phyloP scores from a whole-genome alignment of 2,329 filamentous ascomycete genomes.

The Cladosporium sp. region DNA sequence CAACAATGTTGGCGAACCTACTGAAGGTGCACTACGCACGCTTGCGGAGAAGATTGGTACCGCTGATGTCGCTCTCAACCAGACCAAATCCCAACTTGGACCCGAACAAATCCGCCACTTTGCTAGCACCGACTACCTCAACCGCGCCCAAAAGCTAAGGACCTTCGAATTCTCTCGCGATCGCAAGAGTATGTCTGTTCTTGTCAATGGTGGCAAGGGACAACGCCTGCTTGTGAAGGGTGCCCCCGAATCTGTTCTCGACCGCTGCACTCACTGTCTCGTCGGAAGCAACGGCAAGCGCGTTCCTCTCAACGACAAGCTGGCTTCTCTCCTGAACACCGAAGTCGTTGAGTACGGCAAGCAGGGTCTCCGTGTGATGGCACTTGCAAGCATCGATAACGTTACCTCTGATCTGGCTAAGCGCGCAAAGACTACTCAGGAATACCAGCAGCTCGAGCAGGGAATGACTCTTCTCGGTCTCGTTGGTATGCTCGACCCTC shows the following conservation, averaged over 20 bases:
- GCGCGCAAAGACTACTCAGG: conserved; percentile 70
- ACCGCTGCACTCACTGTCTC: conserved; percentile 80
- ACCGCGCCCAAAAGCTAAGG: conserved; percentile 67
- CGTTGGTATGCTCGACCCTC: conserved; percentile 94
- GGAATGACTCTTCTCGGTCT: conserved; percentile 91
- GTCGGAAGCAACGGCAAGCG: conserved; percentile 75
- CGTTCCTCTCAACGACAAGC: conserved; percentile 65
- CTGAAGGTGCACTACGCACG: conserved; percentile 86
- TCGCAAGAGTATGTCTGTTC: conserved; percentile 97
- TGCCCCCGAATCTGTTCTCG: conserved; percentile 88
- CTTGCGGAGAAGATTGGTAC: conserved; percentile 94
- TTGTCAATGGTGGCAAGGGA: conserved; percentile 65
- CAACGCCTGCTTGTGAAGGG: conserved; percentile 93
- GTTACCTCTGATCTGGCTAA: conserved; percentile 65
- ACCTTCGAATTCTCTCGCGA: conserved; percentile 97
- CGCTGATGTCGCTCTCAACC: conserved; percentile 59
- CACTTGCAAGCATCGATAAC: conserved; percentile 78
- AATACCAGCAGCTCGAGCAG: conserved; percentile 86
- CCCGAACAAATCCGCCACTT: conserved; percentile 66
- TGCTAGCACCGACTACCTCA: conserved; percentile 80
- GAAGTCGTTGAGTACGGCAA: conserved; percentile 90
- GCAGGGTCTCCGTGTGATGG: conserved; percentile 88
- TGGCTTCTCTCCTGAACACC: conserved; percentile 66
- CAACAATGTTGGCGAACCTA: conserved; percentile 86
- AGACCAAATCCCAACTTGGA: conserved; percentile 44